Evolutionary conservation across 352 stramenopile genomes (phyloP).

Genomic region (Stramenopiles sp.): DNA sequence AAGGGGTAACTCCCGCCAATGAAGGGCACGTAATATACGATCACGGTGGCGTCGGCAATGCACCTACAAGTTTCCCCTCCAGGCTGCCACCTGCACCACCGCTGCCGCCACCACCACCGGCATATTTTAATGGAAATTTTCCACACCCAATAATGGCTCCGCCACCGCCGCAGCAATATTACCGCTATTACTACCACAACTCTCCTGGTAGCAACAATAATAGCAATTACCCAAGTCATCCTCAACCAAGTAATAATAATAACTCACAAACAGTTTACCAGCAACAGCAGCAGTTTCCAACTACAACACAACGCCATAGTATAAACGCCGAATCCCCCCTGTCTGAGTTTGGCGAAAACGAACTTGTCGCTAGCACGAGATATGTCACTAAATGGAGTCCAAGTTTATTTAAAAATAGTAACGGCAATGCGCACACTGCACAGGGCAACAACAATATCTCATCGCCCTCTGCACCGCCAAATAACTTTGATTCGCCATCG

Average conservation of each 20-base stretch:
- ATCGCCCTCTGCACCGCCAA: neutral
- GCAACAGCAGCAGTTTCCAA: neutral
- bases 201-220: neutral
- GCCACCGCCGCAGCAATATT: neutral
- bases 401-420: neutral
- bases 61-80: neutral
- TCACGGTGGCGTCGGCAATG: neutral
- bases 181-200: neutral
- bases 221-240: neutral
- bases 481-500: neutral
- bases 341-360: neutral
- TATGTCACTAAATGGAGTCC: constrained; percentile 12
- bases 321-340: neutral
- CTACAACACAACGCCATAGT: neutral
- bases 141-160: neutral
- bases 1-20: too few species aligned
- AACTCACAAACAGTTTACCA: neutral
- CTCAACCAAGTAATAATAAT: neutral
- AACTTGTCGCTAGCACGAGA: neutral
- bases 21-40: too few species aligned
- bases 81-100: neutral
- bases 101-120: neutral
- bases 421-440: neutral
- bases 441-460: neutral
- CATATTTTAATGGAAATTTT: neutral